Base-by-base conservation (phyloP, 192 early-diverging fungal species). In the Hyaloraphidium curvatum region DNA sequence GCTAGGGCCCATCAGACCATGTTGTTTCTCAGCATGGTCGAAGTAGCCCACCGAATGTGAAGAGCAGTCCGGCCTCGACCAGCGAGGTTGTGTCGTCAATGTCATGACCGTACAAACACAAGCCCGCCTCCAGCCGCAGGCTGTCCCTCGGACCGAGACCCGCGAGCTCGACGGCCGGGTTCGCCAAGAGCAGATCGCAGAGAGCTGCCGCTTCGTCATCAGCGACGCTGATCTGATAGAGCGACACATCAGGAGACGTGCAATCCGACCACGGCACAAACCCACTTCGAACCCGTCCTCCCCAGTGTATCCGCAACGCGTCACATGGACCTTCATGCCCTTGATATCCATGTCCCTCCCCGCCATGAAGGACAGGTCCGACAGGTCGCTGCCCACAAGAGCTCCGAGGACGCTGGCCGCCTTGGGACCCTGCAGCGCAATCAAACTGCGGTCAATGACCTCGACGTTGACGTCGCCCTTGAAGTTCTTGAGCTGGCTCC, bases 21-120 rank as follows among this genome's bases (percentile, higher is more conserved):
- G n/a, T n/a, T n/a, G n/a, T n/a, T n/a, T n/a, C n/a, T n/a, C n/a
- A n/a, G n/a, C 28, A 31, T 3, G 25, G 21, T 25, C 3, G 51
- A 51, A 23, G 35, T 7, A 13, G 56, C 63, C 43, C 68, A 65
- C 86, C 84, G 62, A 98, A 84, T 2, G 91, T 98, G 91, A 91
- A 98, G 40, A 83, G 78, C 53, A 98, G 70, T 30, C 77, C 85
- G 39, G 80, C 94, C 67, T 98, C 94, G 48, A 96, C 76, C 7
- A 91, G 94, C 3, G 89, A 86, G 35, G 78, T 81, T 31, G 81
- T 82, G 7, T 93, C 88, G 72, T 92, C 82, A 35, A 98, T 63
- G 61, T 98, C 94, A 54, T 95, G 75, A 30, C 94, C 94, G 58
- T 98, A 98, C 52, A 98, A 70, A 65, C 94, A 98, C 53, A 98